phyloP scores from a whole-genome alignment of 2,329 filamentous ascomycete genomes.

The Verticillium isaacii region DNA sequence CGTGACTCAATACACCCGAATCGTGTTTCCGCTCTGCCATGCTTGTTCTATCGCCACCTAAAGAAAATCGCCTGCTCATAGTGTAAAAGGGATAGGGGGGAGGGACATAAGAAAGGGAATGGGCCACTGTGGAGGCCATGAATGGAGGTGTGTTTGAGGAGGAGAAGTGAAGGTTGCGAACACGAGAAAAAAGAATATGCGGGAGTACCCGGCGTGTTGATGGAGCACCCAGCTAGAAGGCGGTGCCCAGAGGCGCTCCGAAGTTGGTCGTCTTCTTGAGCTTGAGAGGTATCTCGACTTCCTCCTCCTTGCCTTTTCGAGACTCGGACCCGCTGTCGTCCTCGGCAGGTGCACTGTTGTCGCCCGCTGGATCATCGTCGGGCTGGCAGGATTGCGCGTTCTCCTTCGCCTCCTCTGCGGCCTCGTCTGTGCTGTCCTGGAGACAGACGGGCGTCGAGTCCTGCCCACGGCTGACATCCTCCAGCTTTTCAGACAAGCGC shows the following conservation, averaged over 20 bases:
- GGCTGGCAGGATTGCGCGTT: conserved; percentile 4
- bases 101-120: neutral
- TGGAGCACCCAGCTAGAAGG: conserved; percentile 4
- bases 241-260: conserved; percentile 11
- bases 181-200: neutral
- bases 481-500: conserved; percentile 45
- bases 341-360: conserved; percentile 9
- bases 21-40: neutral
- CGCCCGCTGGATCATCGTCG: conserved; percentile 13
- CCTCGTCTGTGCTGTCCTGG: conserved; percentile 25
- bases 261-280: conserved; percentile 38
- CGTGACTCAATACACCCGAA: neutral
- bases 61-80: neutral
- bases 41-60: neutral
- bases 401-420: conserved; percentile 9
- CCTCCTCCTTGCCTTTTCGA: conserved; percentile 19
- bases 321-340: conserved; percentile 7
- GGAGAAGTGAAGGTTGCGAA: neutral
- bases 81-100: neutral
- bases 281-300: conserved; percentile 40
- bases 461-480: conserved; percentile 40
- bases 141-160: neutral
- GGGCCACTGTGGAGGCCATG: neutral
- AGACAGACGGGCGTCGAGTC: conserved; percentile 42
- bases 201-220: neutral